Percentiles rank a stretch among this genome's conserved stretches.
phyloP scores from a whole-genome alignment of 2,329 filamentous ascomycete genomes.

The Trichoderma breve region DNA sequence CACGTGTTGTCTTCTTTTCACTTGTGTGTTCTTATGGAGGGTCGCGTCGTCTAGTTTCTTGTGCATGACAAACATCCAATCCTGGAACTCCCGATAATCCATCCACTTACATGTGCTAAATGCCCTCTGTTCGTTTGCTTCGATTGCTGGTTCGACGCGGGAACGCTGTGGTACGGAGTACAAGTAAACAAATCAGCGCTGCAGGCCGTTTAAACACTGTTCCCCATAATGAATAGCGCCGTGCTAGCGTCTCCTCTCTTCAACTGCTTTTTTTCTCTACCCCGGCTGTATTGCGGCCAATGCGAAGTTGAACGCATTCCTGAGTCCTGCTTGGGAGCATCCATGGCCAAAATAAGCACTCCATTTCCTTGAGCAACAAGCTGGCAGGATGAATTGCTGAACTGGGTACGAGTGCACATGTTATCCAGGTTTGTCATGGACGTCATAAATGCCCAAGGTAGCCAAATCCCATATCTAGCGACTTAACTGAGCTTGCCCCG shows the following conservation, averaged over 20 bases:
- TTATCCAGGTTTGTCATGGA: background rate
- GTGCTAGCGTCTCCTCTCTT: constrained; percentile 12
- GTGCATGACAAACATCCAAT: background rate
- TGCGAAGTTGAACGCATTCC: constrained; percentile 11
- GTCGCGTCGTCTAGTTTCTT: background rate
- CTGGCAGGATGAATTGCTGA: background rate
- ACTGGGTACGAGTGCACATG: background rate
- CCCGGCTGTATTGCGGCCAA: background rate
- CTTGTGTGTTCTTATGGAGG: background rate
- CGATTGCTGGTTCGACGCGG: background rate
- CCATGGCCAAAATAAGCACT: background rate
- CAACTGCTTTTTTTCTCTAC: background rate
- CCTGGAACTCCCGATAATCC: background rate
- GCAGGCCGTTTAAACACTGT: background rate
- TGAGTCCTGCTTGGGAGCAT: background rate
- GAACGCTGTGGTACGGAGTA: background rate
- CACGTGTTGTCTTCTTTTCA: background rate
- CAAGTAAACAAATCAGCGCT: background rate
- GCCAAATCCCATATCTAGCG: background rate
- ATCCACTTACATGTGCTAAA: background rate
- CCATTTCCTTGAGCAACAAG: background rate
- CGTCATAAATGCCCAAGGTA: too few species aligned
- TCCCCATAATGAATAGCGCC: constrained; percentile 6
- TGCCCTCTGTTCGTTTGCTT: background rate
- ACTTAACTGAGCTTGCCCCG: background rate